Conservation (phyloP, 2,329 filamentous ascomycete species). For the Cryphonectria carpinicola region DNA sequence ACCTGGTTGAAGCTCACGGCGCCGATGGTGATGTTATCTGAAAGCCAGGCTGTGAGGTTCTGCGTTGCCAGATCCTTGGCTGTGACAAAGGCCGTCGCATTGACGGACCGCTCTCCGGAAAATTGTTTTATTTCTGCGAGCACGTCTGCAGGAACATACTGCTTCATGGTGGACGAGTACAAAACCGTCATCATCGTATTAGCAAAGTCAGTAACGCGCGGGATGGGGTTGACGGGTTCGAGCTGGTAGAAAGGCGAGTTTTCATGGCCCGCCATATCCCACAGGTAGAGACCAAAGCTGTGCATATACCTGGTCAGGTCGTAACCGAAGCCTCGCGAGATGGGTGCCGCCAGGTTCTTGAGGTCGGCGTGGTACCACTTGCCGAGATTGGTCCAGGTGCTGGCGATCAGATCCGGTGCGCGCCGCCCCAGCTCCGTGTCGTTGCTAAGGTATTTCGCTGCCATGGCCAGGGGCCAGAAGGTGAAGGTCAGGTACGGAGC, state of each 20-base stretch:
- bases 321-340: constrained; percentile 65
- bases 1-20: constrained; percentile 60
- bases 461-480: constrained; percentile 5
- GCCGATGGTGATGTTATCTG: constrained; percentile 60
- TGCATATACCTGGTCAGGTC: constrained; percentile 66
- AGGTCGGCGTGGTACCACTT: constrained; percentile 57
- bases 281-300: constrained; percentile 61
- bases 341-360: constrained; percentile 65
- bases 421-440: constrained; percentile 1
- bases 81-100: constrained; percentile 1
- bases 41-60: constrained; percentile 64
- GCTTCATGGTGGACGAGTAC: neutral
- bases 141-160: constrained; percentile 1
- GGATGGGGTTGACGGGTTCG: neutral
- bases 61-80: constrained; percentile 53
- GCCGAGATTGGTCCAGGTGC: constrained; percentile 7
- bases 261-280: constrained; percentile 58
- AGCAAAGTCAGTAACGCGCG: constrained; percentile 4
- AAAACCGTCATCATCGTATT: neutral
- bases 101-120: neutral
- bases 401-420: constrained; percentile 2
- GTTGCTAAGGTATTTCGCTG: neutral
- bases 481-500: constrained; percentile 5
- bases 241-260: constrained; percentile 37
- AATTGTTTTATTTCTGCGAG: neutral